Evolutionary conservation across 345 rosid genomes (phyloP), one percentile per base, ranked within the genome.

Genomic region (Syzygium jambos): DNA sequence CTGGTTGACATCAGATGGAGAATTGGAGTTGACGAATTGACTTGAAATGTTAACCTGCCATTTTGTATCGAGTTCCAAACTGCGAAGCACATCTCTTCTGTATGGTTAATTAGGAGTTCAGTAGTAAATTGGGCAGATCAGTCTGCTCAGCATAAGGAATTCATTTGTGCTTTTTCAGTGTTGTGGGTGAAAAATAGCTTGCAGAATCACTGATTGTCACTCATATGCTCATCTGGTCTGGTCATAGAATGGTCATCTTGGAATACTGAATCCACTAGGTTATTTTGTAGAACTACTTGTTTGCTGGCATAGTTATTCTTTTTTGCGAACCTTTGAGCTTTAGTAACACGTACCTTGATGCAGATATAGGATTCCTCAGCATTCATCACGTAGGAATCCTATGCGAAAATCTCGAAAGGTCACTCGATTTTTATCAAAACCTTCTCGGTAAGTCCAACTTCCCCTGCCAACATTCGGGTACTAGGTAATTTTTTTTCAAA

Each of bases 301-400:
- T 85, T 84, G 52, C 54, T 85, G 84, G 41, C 25, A 46, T 46
- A 2, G 4, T 52, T 52, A 2, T 19, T 27, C 59, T 54, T 53
- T 54, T 53, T 43, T 34, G 82, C 0, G 11, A 38, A 6, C 57
- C 15, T 22, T 22, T 21, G 4, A 46, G 3, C 49, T 27, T 55
- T 54, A 38, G 25, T 43, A 63, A 54, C 55, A 14, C 25, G 9
- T 6, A 85, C 84, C 30, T 77, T 85, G 54, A 57, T 90, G 87
- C 92, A 98, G 99, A 98, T 91, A 95, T 94, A 87, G 99, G 98
- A 61, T 95, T 93, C 88, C 94, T 96, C 84, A 89, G 96, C 52
- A 90, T 95, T 78, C 99, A 98, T 85, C 99, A 98, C 55, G 99
- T 98, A 14, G 99, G 98, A 85, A 87, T 98, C 54, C 95, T 98